Conservation (phyloP, 495 filamentous ascomycete genomes). For the Talaromyces wortmannii region DNA sequence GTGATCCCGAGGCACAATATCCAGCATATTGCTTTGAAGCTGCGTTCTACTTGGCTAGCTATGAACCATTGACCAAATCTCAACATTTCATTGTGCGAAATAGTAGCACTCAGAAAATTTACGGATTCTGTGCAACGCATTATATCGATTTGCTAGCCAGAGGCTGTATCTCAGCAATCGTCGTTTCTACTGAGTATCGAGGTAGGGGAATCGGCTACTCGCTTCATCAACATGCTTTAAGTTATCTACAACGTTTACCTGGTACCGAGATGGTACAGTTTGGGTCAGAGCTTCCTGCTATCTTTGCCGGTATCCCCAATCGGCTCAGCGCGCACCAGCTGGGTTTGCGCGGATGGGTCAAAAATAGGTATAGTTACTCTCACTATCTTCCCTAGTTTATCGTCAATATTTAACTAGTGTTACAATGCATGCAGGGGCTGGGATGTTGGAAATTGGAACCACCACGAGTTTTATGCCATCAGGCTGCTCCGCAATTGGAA, state of each 20-base stretch:
- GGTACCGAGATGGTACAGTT: slow-evolving; percentile 1
- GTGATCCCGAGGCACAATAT: slow-evolving; percentile 4
- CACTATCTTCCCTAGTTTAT: not conserved
- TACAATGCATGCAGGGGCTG: not conserved
- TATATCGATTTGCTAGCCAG: not conserved
- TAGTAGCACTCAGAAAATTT: slow-evolving; percentile 3
- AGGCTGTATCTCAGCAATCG: not conserved
- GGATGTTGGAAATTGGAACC: slow-evolving; percentile 4
- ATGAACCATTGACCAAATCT: not conserved
- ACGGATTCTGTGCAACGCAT: slow-evolving; percentile 2
- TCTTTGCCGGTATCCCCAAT: slow-evolving; percentile 2
- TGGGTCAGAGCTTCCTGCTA: not conserved
- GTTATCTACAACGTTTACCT: not conserved
- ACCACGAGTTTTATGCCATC: slow-evolving; percentile 1
- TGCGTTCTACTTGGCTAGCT: not conserved
- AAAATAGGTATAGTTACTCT: not conserved
- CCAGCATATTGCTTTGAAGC: slow-evolving; percentile 3
- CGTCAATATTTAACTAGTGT: not conserved
- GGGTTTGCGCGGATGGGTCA: slow-evolving; percentile 2
- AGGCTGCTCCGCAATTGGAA: not conserved
- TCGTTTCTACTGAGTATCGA: not conserved
- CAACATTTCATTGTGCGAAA: slow-evolving; percentile 1
- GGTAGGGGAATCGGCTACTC: slow-evolving; percentile 3
- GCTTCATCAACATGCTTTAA: slow-evolving; percentile 3
- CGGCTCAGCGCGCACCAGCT: slow-evolving; percentile 1